Conservation (phyloP, 306 rosid genomes). For the Castanospermum australe region DNA sequence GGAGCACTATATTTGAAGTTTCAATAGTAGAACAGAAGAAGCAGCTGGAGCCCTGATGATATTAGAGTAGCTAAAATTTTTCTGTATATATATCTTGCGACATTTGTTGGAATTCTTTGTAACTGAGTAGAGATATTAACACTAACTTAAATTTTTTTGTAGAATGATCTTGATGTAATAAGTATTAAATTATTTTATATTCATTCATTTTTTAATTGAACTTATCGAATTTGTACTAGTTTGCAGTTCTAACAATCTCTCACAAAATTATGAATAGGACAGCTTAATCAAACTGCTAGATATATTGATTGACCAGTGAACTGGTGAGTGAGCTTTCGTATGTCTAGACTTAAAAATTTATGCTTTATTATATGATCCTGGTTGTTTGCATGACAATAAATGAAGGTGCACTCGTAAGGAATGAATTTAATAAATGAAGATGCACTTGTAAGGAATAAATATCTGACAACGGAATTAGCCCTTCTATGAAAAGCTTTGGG, state of each 20-base stretch:
- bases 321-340: neutral
- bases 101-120: conserved; percentile 23
- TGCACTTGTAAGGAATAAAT: too few species aligned
- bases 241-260: neutral
- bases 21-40: conserved; percentile 8
- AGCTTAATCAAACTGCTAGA: neutral
- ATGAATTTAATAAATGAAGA: too few species aligned
- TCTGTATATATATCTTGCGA: conserved; percentile 41
- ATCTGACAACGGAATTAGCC: neutral
- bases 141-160: neutral
- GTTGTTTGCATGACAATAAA: too few species aligned
- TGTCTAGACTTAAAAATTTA: neutral
- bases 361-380: too few species aligned
- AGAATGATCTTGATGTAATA: conserved; percentile 29
- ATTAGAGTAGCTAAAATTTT: conserved; percentile 42
- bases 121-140: conserved; percentile 28
- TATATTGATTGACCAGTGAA: neutral
- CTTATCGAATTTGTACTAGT: neutral
- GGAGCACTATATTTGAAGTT: conserved; percentile 49
- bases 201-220: conserved; percentile 8
- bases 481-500: neutral
- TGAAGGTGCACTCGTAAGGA: neutral
- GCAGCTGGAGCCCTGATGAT: neutral
- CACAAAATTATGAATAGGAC: neutral
- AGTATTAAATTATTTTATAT: conserved; percentile 18